phyloP scores from a whole-genome alignment of 2,329 filamentous ascomycete genomes.

The Pseudogymnoascus sp. region DNA sequence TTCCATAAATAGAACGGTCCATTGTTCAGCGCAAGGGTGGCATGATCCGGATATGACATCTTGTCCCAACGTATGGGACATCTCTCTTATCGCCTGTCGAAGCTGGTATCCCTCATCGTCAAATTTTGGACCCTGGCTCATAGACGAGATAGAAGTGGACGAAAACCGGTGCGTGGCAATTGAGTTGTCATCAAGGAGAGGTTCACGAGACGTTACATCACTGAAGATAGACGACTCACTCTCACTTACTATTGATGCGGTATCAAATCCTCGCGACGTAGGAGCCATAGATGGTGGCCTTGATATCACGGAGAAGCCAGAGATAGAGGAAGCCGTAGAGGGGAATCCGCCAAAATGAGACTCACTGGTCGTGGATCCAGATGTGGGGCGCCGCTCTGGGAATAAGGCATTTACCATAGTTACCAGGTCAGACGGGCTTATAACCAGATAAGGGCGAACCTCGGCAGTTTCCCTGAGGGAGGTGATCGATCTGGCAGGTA shows the following conservation, averaged over 20 bases:
- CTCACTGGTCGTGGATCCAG: conserved; percentile 39
- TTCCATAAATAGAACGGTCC: conserved; percentile 74
- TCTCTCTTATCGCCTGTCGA: conserved; percentile 60
- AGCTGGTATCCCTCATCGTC: conserved; percentile 59
- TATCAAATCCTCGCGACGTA: conserved; percentile 49
- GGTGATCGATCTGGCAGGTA: conserved; percentile 64
- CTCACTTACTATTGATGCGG: conserved; percentile 62
- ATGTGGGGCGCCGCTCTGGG: conserved; percentile 61
- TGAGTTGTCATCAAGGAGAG: conserved; percentile 47
- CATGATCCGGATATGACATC: conserved; percentile 59
- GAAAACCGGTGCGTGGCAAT: conserved; percentile 47
- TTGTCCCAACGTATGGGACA: conserved; percentile 56
- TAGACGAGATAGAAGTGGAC: conserved; percentile 36
- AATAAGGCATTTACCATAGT: conserved; percentile 79
- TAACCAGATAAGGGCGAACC: conserved; percentile 69
- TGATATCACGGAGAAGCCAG: conserved; percentile 50
- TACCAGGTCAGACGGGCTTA: conserved; percentile 70
- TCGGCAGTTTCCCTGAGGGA: conserved; percentile 68
- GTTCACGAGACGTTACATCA: conserved; percentile 57
- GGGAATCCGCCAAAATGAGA: conserved; percentile 51
- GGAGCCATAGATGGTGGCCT: conserved; percentile 44
- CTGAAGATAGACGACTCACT: conserved; percentile 66
- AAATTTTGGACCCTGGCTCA: conserved; percentile 41
- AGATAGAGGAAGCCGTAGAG: conserved; percentile 62
- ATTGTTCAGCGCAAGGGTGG: conserved; percentile 74